These are phyloP conservation scores for Podospora tetraspora DNA, from an alignment of 495 filamentous ascomycete species.

Conservation along the genomic window DNA sequence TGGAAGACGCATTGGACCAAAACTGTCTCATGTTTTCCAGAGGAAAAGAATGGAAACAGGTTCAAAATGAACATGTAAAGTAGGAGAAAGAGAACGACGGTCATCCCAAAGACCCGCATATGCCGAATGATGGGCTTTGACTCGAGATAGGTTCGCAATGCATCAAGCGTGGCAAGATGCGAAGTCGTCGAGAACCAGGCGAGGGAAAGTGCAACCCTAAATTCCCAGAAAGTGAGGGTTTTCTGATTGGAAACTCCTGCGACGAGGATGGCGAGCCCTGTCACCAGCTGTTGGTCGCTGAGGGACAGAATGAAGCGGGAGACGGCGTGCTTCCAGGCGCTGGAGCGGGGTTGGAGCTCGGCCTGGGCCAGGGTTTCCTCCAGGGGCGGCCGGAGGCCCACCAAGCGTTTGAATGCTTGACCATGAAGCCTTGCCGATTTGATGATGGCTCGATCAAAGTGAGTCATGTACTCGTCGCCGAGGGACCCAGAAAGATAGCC, in stretches of 20 bases:
- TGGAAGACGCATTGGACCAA: no score
- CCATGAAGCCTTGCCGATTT: not conserved
- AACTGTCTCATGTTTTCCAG: no score
- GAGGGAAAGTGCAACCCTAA: not conserved
- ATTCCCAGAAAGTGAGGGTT: not conserved
- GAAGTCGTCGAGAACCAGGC: not conserved
- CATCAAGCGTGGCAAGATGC: not conserved
- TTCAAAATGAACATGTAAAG: not conserved
- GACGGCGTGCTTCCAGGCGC: not conserved
- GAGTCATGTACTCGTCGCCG: not conserved
- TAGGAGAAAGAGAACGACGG: not conserved
- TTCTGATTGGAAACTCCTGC: not conserved
- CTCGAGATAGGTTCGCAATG: not conserved
- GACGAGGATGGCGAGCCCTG: not conserved
- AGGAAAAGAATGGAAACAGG: no score
- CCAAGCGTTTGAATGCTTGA: not conserved
- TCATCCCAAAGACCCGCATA: not conserved
- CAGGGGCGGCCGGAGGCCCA: not conserved
- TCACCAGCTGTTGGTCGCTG: not conserved
- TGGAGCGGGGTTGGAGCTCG: not conserved
- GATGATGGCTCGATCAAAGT: not conserved
- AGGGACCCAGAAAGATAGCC: not conserved
- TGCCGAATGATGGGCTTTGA: not conserved
- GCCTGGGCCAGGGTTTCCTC: not conserved
- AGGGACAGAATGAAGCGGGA: not conserved